These are phyloP conservation scores for Euphorbia schlechtendalii DNA, from an alignment of 441 rosid species.

Conservation along the genomic window DNA sequence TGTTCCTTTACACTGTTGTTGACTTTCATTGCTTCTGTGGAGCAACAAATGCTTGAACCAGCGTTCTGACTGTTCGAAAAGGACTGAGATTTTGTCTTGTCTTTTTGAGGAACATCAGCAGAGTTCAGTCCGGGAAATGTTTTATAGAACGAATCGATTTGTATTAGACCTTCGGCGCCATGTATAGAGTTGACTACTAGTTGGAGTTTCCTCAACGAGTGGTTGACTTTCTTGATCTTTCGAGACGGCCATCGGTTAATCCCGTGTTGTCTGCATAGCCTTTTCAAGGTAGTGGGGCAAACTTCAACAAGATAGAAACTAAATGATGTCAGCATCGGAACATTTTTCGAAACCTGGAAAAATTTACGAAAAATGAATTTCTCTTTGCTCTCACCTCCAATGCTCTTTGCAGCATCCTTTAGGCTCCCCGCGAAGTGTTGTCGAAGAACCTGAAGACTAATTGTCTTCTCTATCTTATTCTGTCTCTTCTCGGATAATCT, in stretches of 20 bases:
- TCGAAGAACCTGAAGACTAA: slow-evolving; percentile 65
- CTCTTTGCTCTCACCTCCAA: slow-evolving; percentile 52
- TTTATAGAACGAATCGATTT: slow-evolving; percentile 64
- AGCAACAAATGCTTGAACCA: slow-evolving; percentile 52
- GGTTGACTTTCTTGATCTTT: slow-evolving; percentile 88
- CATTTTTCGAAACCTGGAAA: not conserved
- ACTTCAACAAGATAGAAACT: slow-evolving; percentile 43
- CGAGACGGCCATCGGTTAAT: slow-evolving; percentile 88
- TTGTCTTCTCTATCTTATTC: slow-evolving; percentile 62
- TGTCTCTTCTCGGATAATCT: slow-evolving; percentile 31
- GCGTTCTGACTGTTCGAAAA: slow-evolving; percentile 59
- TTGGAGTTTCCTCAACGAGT: slow-evolving; percentile 75
- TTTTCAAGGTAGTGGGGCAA: slow-evolving; percentile 84
- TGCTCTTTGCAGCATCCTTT: slow-evolving; percentile 82
- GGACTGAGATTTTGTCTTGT: slow-evolving; percentile 20
- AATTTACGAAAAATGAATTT: not conserved
- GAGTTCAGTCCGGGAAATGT: slow-evolving; percentile 71
- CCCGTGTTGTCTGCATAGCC: slow-evolving; percentile 93
- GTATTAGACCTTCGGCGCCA: slow-evolving; percentile 42
- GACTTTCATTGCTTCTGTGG: slow-evolving; percentile 42
- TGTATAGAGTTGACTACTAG: slow-evolving; percentile 32
- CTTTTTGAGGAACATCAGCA: slow-evolving; percentile 35
- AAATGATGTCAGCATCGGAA: slow-evolving; percentile 6
- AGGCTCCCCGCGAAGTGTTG: slow-evolving; percentile 85
- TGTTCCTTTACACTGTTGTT: slow-evolving; percentile 13